These are phyloP conservation scores for Xylaria polymorpha DNA, from an alignment of 2,329 filamentous ascomycete species.

Conservation along the genomic window DNA sequence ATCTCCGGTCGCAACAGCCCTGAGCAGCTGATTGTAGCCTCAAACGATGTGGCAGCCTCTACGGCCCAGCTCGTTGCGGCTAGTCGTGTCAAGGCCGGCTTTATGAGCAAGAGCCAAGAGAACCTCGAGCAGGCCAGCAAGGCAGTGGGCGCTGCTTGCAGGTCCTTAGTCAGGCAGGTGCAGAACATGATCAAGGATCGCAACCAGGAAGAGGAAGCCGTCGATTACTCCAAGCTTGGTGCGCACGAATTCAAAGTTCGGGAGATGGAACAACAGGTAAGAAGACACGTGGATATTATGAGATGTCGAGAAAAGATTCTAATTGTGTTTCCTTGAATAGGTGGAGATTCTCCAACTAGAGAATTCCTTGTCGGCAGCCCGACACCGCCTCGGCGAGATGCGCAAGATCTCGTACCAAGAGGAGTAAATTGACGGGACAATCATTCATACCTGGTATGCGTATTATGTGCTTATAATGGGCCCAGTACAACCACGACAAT, in stretches of 20 bases:
- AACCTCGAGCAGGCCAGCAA: slow-evolving; percentile 90
- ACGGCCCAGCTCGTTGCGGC: slow-evolving; percentile 97
- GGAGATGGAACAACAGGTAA: slow-evolving; percentile 99
- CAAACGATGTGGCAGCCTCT: slow-evolving; percentile 94
- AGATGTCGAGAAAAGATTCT: slow-evolving; percentile 32
- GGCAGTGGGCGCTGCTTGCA: slow-evolving; percentile 89
- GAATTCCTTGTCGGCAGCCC: slow-evolving; percentile 82
- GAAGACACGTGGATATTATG: slow-evolving; percentile 41
- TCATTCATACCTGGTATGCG: background rate
- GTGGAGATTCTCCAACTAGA: slow-evolving; percentile 97
- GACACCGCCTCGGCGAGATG: slow-evolving; percentile 93
- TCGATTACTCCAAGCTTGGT: slow-evolving; percentile 89
- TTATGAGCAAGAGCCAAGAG: slow-evolving; percentile 98
- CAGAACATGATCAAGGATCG: slow-evolving; percentile 93
- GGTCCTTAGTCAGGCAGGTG: slow-evolving; percentile 89
- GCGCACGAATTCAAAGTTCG: slow-evolving; percentile 97
- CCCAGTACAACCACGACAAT: background rate
- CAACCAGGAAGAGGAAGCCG: slow-evolving; percentile 80
- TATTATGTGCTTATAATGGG: background rate
- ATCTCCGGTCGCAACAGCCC: slow-evolving; percentile 91
- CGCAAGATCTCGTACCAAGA: slow-evolving; percentile 95
- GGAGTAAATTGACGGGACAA: slow-evolving; percentile 59
- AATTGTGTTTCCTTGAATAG: slow-evolving; percentile 58
- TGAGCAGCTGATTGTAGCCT: slow-evolving; percentile 97
- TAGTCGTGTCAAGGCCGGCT: slow-evolving; percentile 94